Percentiles rank a stretch among this genome's conserved stretches.
These are phyloP conservation scores for Naganishia antarctica DNA, from an alignment of 768 basidiomycete genomes.

Conservation along the genomic window DNA sequence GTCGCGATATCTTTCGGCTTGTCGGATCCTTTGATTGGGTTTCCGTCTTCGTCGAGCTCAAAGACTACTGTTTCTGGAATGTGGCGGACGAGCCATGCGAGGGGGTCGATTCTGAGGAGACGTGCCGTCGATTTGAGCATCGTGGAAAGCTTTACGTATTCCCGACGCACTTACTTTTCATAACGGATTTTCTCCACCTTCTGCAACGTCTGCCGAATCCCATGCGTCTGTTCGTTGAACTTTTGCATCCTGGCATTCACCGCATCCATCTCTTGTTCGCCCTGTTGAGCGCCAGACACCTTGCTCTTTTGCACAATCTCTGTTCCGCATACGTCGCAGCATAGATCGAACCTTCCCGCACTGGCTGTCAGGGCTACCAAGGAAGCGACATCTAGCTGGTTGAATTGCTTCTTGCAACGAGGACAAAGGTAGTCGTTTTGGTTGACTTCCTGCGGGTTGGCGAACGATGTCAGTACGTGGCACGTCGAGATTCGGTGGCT, in stretches of 20 bases:
- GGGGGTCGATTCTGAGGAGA: constrained; percentile 21
- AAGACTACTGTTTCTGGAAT: constrained; percentile 28
- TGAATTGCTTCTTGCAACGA: constrained; percentile 74
- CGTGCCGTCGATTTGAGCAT: too few species aligned
- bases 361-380: constrained; percentile 48
- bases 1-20: constrained; percentile 2
- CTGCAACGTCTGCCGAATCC: constrained; percentile 78
- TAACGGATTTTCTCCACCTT: constrained; percentile 81
- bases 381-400: constrained; percentile 76
- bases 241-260: constrained; percentile 90
- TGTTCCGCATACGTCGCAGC: constrained; percentile 77
- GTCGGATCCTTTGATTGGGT: constrained; percentile 19
- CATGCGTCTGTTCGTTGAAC: constrained; percentile 85
- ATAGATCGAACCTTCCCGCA: constrained; percentile 52
- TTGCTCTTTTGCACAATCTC: constrained; percentile 63
- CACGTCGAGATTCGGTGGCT: not conserved
- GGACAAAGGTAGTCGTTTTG: constrained; percentile 98
- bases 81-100: constrained; percentile 28
- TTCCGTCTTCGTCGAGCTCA: constrained; percentile 28
- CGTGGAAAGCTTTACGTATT: too few species aligned
- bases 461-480: not conserved
- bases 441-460: constrained; percentile 59
- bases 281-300: constrained; percentile 14
- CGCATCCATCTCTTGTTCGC: constrained; percentile 57
- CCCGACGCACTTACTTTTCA: constrained; percentile 75